phyloP scores from a whole-genome alignment of 2,329 filamentous ascomycete genomes.

The Trichophyton verrucosum region DNA sequence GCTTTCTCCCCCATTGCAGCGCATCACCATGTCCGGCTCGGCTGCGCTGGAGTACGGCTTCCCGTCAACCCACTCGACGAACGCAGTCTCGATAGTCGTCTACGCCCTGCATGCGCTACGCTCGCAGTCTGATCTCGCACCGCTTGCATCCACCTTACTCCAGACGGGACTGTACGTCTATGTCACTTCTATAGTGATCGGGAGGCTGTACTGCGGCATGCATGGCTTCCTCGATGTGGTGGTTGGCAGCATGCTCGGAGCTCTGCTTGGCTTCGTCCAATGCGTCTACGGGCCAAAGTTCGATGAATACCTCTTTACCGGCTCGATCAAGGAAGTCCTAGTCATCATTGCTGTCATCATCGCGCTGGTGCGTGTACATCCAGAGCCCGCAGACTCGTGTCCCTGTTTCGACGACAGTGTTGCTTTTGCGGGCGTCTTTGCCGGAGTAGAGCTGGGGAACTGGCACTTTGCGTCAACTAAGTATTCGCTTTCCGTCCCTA shows the following conservation, averaged over 20 bases:
- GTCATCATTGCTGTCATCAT: constrained; percentile 55
- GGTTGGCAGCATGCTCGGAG: constrained; percentile 65
- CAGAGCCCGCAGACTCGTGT: constrained; percentile 91
- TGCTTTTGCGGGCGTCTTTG: constrained; percentile 78
- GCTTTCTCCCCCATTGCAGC: constrained; percentile 76
- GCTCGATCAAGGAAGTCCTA: constrained; percentile 51
- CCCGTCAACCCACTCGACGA: constrained; percentile 91
- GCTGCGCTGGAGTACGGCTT: constrained; percentile 94
- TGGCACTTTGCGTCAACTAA: constrained; percentile 64
- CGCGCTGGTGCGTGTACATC: constrained; percentile 73
- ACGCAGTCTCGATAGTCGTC: constrained; percentile 85
- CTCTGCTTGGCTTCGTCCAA: constrained; percentile 46
- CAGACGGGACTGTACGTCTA: constrained; percentile 70
- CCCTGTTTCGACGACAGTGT: constrained; percentile 96
- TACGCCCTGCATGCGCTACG: constrained; percentile 65
- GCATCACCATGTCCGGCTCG: constrained; percentile 82
- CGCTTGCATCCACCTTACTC: constrained; percentile 48
- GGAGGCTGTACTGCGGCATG: constrained; percentile 94
- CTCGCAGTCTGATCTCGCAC: constrained; percentile 48
- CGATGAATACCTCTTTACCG: constrained; percentile 58
- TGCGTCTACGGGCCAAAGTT: constrained; percentile 46
- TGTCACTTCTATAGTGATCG: constrained; percentile 75
- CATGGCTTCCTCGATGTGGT: constrained; percentile 91
- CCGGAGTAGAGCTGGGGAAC: constrained; percentile 67
- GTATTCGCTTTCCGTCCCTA: constrained; percentile 41